Evolutionary conservation across 2,329 filamentous ascomycete genomes (phyloP).

Genomic region (Sporothrix protearum): DNA sequence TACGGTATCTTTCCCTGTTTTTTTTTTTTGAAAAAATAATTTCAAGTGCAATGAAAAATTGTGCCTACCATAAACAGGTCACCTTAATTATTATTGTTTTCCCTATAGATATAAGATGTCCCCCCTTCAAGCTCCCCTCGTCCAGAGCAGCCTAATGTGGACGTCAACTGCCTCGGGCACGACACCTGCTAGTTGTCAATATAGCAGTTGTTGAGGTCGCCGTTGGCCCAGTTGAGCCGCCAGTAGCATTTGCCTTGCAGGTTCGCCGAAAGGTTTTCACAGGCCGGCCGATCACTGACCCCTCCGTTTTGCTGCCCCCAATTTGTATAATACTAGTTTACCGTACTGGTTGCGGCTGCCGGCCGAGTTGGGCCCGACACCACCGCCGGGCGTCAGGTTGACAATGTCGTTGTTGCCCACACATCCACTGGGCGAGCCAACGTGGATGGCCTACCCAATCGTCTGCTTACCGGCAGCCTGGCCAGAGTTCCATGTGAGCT

Average conservation of each 20-base stretch:
- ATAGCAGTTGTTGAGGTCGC: conserved; percentile 29
- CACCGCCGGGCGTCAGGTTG: conserved; percentile 26
- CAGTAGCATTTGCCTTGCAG: conserved; percentile 30
- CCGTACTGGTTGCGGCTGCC: conserved; percentile 27
- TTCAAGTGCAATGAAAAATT: no score
- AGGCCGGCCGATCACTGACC: conserved; percentile 24
- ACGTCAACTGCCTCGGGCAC: conserved; percentile 23
- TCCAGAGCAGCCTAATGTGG: neutral
- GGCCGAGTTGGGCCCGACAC: conserved; percentile 18
- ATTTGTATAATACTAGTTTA: conserved; percentile 24
- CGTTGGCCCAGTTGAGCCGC: conserved; percentile 31
- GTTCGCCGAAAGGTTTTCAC: conserved; percentile 27
- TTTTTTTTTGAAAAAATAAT: no score
- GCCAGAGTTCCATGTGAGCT: conserved; percentile 26
- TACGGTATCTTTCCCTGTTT: no score
- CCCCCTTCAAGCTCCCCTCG: neutral
- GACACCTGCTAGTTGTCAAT: conserved; percentile 26
- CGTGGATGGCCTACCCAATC: conserved; percentile 27
- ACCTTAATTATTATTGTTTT: no score
- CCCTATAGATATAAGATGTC: no score
- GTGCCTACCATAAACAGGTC: no score
- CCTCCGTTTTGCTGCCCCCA: conserved; percentile 25
- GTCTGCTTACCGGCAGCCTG: conserved; percentile 25
- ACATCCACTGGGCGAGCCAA: conserved; percentile 10
- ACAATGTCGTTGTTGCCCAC: conserved; percentile 23